Evolutionary conservation across 2,329 filamentous ascomycete genomes (phyloP), one percentile per base, ranked within the genome.

Genomic region (Ophiostoma pallidulum): DNA sequence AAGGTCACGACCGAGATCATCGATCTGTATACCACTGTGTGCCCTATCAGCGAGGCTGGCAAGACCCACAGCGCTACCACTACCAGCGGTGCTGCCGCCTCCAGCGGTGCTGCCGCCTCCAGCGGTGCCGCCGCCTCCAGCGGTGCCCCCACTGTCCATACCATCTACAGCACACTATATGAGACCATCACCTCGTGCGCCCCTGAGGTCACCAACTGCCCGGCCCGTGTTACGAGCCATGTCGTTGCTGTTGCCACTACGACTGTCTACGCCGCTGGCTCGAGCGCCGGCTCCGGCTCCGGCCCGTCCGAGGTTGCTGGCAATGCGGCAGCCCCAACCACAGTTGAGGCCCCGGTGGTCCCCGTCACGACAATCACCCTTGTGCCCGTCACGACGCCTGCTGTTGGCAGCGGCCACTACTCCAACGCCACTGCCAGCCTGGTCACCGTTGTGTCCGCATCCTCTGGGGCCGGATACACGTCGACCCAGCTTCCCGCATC

Each of bases 101-200:
- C 37, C 26, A 35, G 48, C 36, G 40, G 45, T 28, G 14, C 13
- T 0, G 41, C 35, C 26, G 20, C 43, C 3, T 46, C 44, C 12
- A 37, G 41, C 13, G 41, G 26, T 42, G 58, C 40, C 58, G 56
- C 26, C 14, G 26, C 36, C n/a, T n/a, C n/a, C 4, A 63, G 60
- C 16, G 45, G 29, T 40, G 57, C 45, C 58, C 64, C 64, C 46
- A 41, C 35, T 32, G 38, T 51, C 41, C 53, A 48, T 46, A 66
- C 64, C n/a, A 59, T 70, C 45, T 68, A 61, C 57, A 63, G 62
- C 43, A 69, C 65, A 16, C 54, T 54, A 13, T 58, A 77, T 53
- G 67, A 74, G 54, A 55, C 55, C 44, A 38, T 55, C 35, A 53
- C 52, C 14, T 54, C 56, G 29, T 56, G 54, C 47, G 52, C 53